A percentile compares a stretch with the other conserved stretches of the same genome.
phyloP scores from a whole-genome alignment of 495 filamentous ascomycete genomes.

The Penicillium flavigenum region DNA sequence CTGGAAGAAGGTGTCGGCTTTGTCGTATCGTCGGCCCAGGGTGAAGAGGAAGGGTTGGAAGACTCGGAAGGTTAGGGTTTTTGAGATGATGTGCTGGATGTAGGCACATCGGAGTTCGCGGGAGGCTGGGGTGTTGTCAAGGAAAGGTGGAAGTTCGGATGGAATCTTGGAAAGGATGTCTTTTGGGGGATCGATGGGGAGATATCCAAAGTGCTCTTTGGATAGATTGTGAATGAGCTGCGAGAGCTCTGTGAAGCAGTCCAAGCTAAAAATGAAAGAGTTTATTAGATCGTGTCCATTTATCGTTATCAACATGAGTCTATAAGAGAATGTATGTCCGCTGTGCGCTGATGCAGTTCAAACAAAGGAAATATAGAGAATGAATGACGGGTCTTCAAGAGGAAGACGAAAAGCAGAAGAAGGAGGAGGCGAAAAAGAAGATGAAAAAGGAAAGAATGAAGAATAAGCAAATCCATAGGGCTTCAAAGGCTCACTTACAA shows the following conservation, averaged over 20 bases:
- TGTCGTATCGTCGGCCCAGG: slow-evolving; percentile 59
- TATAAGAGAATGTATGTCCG: slow-evolving; percentile 30
- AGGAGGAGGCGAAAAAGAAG: slow-evolving; percentile 4
- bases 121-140: slow-evolving; percentile 51
- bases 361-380: slow-evolving; percentile 21
- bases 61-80: slow-evolving; percentile 59
- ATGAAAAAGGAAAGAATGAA: slow-evolving; percentile 16
- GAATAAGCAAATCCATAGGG: slow-evolving; percentile 19
- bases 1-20: slow-evolving; percentile 61
- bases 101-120: slow-evolving; percentile 59
- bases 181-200: slow-evolving; percentile 56
- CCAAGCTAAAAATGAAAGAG: slow-evolving; percentile 48
- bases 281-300: slow-evolving; percentile 48
- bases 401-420: slow-evolving; percentile 16
- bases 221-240: slow-evolving; percentile 59
- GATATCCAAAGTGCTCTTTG: slow-evolving; percentile 55
- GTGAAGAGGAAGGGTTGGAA: slow-evolving; percentile 67
- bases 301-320: slow-evolving; percentile 42
- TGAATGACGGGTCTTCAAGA: slow-evolving; percentile 20
- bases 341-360: slow-evolving; percentile 11
- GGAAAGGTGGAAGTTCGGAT: slow-evolving; percentile 55
- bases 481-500: slow-evolving; percentile 56
- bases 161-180: slow-evolving; percentile 55
- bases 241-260: slow-evolving; percentile 57
- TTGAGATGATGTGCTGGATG: slow-evolving; percentile 59